A percentile compares a stretch with the other conserved stretches of the same genome.
Evolutionary conservation across 495 filamentous ascomycete species (phyloP).

Genomic region (Cryomyces antarcticus): DNA sequence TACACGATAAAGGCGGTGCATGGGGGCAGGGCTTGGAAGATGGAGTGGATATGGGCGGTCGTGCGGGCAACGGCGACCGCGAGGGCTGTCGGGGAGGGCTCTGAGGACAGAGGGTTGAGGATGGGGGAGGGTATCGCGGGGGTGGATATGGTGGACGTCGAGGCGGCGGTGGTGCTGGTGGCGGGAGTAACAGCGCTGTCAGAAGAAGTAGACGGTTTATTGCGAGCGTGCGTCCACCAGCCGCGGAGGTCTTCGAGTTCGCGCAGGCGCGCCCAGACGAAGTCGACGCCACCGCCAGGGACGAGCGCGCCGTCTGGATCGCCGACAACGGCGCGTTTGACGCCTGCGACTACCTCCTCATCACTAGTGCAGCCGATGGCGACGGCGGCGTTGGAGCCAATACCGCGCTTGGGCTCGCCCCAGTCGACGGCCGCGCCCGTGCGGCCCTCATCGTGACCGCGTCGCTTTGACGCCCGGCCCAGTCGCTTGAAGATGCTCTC

Average conservation of each 20-base stretch:
- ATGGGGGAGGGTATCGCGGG: slow-evolving; percentile 11
- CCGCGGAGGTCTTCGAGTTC: slow-evolving; percentile 64
- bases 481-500: slow-evolving; percentile 83
- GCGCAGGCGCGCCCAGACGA: slow-evolving; percentile 74
- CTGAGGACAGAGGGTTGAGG: slow-evolving; percentile 1
- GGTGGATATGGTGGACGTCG: slow-evolving; percentile 2
- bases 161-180: not conserved
- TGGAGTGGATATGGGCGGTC: slow-evolving; percentile 36
- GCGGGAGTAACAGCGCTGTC: slow-evolving; percentile 15
- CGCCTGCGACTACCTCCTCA: slow-evolving; percentile 47
- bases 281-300: slow-evolving; percentile 55
- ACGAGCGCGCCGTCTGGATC: slow-evolving; percentile 40
- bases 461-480: slow-evolving; percentile 30
- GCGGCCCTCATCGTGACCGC: slow-evolving; percentile 27
- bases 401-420: slow-evolving; percentile 56
- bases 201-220: not conserved
- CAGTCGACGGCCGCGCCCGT: slow-evolving; percentile 75
- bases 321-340: slow-evolving; percentile 48
- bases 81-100: slow-evolving; percentile 13
- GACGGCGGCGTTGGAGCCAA: slow-evolving; percentile 49
- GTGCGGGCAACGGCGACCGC: slow-evolving; percentile 26
- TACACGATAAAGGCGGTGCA: slow-evolving; percentile 81
- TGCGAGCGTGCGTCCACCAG: slow-evolving; percentile 44
- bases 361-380: slow-evolving; percentile 57
- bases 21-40: slow-evolving; percentile 57